A percentile compares a stretch with the other conserved stretches of the same genome.
Evolutionary conservation across 371 early-diverging fungal genomes (phyloP).

Genomic region (Saksenaea vasiformis): DNA sequence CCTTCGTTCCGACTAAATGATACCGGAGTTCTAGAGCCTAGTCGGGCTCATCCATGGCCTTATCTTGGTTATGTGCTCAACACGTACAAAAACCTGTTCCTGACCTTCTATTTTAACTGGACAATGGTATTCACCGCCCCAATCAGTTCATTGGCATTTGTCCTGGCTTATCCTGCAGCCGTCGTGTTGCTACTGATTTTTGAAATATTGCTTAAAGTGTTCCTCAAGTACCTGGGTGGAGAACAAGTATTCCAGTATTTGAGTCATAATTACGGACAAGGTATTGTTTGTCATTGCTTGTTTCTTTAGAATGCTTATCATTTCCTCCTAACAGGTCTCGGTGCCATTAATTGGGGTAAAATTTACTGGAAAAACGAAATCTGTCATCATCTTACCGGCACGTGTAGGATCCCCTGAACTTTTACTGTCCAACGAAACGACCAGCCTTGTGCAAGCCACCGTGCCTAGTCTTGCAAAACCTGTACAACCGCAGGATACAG

Average conservation of each 20-base stretch:
- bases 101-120: conserved; percentile 33
- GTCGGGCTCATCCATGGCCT: conserved; percentile 11
- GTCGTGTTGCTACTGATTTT: conserved; percentile 19
- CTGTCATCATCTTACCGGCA: background rate
- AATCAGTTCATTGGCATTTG: conserved; percentile 20
- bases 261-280: conserved; percentile 21
- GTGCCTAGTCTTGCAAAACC: conserved; percentile 19
- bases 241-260: conserved; percentile 8
- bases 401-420: conserved; percentile 16
- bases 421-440: conserved; percentile 15
- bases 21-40: conserved; percentile 9
- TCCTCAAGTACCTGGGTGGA: conserved; percentile 26
- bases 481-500: background rate
- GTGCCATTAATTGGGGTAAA: conserved; percentile 33
- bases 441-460: conserved; percentile 11
- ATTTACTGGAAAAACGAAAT: background rate
- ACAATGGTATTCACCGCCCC: conserved; percentile 22
- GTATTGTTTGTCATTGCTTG: background rate
- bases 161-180: conserved; percentile 18
- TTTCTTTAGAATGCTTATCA: too few relatives aligned
- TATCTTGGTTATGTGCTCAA: conserved; percentile 26
- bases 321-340: conserved; percentile 11
- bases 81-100: conserved; percentile 29
- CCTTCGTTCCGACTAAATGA: background rate
- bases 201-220: conserved; percentile 21